Evolutionary conservation across 2,329 filamentous ascomycete species (phyloP), one percentile per base, ranked within the genome.

Genomic region (Diaporthe longicolla): DNA sequence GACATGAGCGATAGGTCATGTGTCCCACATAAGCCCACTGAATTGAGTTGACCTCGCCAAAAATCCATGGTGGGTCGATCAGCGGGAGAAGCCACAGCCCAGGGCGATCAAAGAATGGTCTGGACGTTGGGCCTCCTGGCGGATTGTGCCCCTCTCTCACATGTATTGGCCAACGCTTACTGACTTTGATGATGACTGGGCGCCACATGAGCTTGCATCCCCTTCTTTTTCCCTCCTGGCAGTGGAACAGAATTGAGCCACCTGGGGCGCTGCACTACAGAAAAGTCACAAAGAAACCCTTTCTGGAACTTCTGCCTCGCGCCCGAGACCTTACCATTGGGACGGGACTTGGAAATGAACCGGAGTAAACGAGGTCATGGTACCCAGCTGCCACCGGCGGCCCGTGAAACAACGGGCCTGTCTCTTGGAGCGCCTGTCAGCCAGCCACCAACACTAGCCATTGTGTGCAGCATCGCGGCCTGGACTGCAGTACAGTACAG

Each of bases 341-440:
- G 24, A 43, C 40, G 17, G 61, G 35, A 32, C 29, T 7, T 50
- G 26, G 35, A 48, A 8, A 59, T 7, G 26, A 52, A 58, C 26
- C 29, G 17, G 52, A 32, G 19, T 43, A 24, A 21, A 55, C 32
- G 0, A 19, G 15, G 48, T 32, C 32, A 40, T 32, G 48, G 37
- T 43, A 43, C 40, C 32, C 40, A 70, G 48, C 40, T 15, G 32
- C 45, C 21, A 50, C 32, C 45, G 52, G 50, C 48, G 26, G 19
- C 15, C 57, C 29, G 52, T 71, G 69, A 71, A 71, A 71, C 69
- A 43, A 52, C 57, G 45, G 45, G 55, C 69, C 69, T 63, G 43
- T 45, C 35, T 15, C 43, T 24, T 26, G 8, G 55, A 29, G 68
- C 55, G 55, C 68, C 66, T 50, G 43, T 59, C 68, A 71, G 68